These are phyloP conservation scores for Coniella lustricola DNA, from an alignment of 2,329 filamentous ascomycete species.

Conservation along the genomic window DNA sequence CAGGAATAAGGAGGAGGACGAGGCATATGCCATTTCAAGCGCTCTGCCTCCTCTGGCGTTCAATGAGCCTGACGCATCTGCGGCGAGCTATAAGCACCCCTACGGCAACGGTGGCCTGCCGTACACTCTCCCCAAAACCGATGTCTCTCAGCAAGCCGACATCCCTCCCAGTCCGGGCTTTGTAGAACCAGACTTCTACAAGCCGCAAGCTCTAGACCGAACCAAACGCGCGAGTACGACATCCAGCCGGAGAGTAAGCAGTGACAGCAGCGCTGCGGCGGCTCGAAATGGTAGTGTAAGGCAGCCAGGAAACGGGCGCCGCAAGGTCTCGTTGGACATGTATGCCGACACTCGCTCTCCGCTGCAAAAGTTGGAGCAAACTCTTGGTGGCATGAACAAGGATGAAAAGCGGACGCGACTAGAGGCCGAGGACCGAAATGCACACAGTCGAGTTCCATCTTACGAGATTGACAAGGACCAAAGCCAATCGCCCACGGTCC, in stretches of 20 bases:
- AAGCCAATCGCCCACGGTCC: constrained; percentile 26
- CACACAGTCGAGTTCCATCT: constrained; percentile 51
- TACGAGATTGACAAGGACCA: constrained; percentile 16
- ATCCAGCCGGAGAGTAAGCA: constrained; percentile 14
- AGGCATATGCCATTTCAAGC: constrained; percentile 28
- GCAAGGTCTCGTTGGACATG: constrained; percentile 34
- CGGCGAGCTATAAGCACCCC: constrained; percentile 49
- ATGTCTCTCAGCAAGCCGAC: constrained; percentile 20
- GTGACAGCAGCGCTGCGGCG: constrained; percentile 19
- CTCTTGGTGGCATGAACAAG: constrained; percentile 86
- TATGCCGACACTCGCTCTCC: constrained; percentile 81
- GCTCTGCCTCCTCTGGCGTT: constrained; percentile 42
- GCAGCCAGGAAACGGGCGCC: constrained; percentile 24
- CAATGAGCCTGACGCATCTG: constrained; percentile 53
- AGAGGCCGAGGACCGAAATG: constrained; percentile 70
- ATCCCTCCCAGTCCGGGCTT: constrained; percentile 18
- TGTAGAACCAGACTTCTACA: constrained; percentile 27
- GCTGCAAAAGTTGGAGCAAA: constrained; percentile 86
- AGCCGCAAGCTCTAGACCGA: constrained; percentile 20
- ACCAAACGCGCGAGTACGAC: constrained; percentile 7
- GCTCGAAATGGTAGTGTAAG: constrained; percentile 21
- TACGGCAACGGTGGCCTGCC: constrained; percentile 30
- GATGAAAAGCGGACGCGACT: constrained; percentile 86
- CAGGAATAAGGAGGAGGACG: constrained; percentile 34
- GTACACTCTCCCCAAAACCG: constrained; percentile 24